Evolutionary conservation across 768 basidiomycete species (phyloP).

Genomic region (Serendipita sp.): DNA sequence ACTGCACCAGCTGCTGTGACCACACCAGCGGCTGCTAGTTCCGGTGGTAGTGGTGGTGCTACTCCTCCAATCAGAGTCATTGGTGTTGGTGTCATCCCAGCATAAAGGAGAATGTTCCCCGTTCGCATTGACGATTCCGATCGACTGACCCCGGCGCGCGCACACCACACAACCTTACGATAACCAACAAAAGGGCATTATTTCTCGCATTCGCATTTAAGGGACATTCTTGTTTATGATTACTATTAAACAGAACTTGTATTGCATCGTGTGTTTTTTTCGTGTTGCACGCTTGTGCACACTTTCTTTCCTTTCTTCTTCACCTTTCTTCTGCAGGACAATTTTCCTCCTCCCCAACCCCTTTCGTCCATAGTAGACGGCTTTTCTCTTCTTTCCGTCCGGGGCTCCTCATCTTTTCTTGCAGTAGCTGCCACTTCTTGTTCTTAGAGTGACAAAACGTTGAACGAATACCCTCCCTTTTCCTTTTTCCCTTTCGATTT

Average conservation of each 20-base stretch:
- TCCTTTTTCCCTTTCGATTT: too few species aligned
- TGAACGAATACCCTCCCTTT: slow-evolving; percentile 2
- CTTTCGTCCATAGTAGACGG: neutral
- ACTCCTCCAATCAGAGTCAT: neutral
- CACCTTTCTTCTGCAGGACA: neutral
- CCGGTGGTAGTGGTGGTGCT: neutral
- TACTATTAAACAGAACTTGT: neutral
- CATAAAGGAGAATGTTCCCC: neutral
- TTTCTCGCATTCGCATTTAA: neutral
- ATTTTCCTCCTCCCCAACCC: neutral
- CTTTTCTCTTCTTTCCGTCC: neutral
- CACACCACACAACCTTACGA: neutral
- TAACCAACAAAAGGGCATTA: too few species aligned
- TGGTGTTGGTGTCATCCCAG: neutral
- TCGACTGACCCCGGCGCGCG: too few species aligned
- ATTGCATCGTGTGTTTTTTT: neutral
- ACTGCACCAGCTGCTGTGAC: neutral
- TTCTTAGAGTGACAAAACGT: slow-evolving; percentile 8
- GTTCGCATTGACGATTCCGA: neutral
- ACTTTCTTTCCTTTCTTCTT: neutral
- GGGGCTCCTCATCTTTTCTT: neutral
- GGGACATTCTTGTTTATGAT: slow-evolving; percentile 1
- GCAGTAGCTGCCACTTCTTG: neutral
- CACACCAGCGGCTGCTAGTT: neutral
- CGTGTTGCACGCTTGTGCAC: neutral